Evolutionary conservation across 495 filamentous ascomycete genomes (phyloP).

Genomic region (Trichoderma reesei): DNA sequence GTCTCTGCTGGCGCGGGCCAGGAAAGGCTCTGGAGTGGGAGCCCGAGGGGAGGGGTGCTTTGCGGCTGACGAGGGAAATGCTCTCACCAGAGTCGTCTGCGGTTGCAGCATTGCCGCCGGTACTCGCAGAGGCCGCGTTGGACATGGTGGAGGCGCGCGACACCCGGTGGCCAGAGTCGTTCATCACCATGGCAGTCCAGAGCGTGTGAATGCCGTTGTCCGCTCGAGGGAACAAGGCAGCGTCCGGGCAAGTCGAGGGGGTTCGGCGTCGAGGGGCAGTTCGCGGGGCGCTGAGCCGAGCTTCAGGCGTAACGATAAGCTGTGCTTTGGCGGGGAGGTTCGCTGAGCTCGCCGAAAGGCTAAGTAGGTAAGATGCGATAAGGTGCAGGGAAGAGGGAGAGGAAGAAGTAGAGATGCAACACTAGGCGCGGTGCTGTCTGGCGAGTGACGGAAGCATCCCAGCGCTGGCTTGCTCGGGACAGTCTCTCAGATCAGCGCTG

Average conservation of each 20-base stretch:
- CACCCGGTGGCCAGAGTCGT: slow-evolving; percentile 10
- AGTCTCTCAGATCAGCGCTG: not conserved
- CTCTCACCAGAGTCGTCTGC: slow-evolving; percentile 12
- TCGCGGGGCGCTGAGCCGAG: not conserved
- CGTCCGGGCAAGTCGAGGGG: not conserved
- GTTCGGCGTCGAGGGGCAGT: no score
- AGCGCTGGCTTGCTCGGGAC: not conserved
- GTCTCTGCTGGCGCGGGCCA: not conserved
- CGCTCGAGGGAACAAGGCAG: not conserved
- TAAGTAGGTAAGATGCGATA: no score
- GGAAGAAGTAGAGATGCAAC: no score
- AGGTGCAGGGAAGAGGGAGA: no score
- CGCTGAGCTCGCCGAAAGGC: no score
- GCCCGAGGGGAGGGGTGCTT: not conserved
- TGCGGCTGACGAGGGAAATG: not conserved
- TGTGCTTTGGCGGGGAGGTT: not conserved
- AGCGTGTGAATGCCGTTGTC: not conserved
- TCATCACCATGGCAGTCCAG: slow-evolving; percentile 12
- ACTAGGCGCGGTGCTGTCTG: not conserved
- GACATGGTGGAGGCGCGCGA: slow-evolving; percentile 12
- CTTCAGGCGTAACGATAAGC: not conserved
- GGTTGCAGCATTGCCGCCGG: not conserved
- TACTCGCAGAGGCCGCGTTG: not conserved
- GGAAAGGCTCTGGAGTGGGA: not conserved
- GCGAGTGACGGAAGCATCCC: not conserved